Conservation (phyloP, 108 stramenopile genomes). For the Conticribra guillardii region DNA sequence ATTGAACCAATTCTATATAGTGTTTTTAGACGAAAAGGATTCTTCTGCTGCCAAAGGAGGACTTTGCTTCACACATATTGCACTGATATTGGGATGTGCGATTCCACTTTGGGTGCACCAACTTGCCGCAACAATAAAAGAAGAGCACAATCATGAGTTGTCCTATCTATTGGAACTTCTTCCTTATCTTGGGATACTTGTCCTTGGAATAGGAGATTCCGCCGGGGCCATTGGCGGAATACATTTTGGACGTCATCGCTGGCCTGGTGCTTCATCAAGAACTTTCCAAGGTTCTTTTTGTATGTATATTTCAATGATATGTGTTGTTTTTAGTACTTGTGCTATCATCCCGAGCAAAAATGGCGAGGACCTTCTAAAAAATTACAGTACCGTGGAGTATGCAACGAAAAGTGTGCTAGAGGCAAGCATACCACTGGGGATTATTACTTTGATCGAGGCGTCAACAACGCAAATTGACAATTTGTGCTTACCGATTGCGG, state of each 20-base stretch:
- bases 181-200: slow-evolving; percentile 66
- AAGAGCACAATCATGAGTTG: too few species aligned
- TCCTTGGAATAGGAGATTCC: slow-evolving; percentile 83
- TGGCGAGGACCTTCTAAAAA: not conserved
- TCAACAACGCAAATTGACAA: slow-evolving; percentile 85
- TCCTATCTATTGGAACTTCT: slow-evolving; percentile 16
- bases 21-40: slow-evolving; percentile 60
- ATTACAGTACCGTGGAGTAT: slow-evolving; percentile 10
- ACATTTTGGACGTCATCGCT: slow-evolving; percentile 35
- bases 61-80: slow-evolving; percentile 73
- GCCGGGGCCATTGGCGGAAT: slow-evolving; percentile 71
- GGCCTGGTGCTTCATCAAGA: slow-evolving; percentile 60
- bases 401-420: not conserved
- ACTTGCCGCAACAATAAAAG: not conserved
- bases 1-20: slow-evolving; percentile 45
- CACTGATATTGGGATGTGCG: slow-evolving; percentile 81
- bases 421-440: slow-evolving; percentile 28
- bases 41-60: slow-evolving; percentile 35
- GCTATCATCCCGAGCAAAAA: not conserved
- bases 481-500: slow-evolving; percentile 77
- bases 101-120: slow-evolving; percentile 68
- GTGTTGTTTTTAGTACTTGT: not conserved
- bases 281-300: slow-evolving; percentile 78
- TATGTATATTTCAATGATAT: slow-evolving; percentile 75
- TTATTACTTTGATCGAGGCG: slow-evolving; percentile 75